Base-by-base conservation (phyloP, 768 basidiomycete species). In the Inosperma sp. region DNA sequence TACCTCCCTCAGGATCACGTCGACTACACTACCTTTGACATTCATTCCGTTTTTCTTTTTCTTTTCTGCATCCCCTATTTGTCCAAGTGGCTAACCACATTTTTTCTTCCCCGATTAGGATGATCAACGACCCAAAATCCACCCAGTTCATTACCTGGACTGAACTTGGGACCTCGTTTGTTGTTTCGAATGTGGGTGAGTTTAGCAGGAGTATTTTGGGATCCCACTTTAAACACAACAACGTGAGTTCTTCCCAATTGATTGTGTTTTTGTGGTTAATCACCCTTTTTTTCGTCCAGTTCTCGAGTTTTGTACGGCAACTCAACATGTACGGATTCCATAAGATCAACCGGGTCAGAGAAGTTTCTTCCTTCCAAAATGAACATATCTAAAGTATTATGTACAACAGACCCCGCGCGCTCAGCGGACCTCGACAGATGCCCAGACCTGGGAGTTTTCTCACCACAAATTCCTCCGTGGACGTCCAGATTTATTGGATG, bases 271-370 rank as follows among this genome's bases (percentile, higher is more conserved):
- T 45, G 29, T 16, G 36, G 33, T 30, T 39, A 31, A 30, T 22
- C 19, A 17, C 25, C 19, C 19, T 29, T 22, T 7, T 27, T 30
- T 19, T 13, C 35, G 25, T 37, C n/a, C 62, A 95, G 84, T 95
- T 96, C 66, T 91, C 89, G 10, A 90, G 88, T 62, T 95, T 96
- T 65, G 91, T 94, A 48, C 83, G 93, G 57, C 93, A 95, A 64
- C 78, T 94, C 56, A 94, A 95, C 76, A 94, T 94, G 89, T 95
- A 93, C 62, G 92, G 91, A 22, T 95, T 94, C 68, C 90, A 92
- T 72, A 94, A 94, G 71, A 90, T 90, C 69, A 92, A 92, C 66
- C 78, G 89, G 69, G 86, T 88, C n/a, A n/a, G n/a, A n/a, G n/a
- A n/a, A n/a, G n/a, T n/a, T n/a, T n/a, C n/a, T n/a, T n/a, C n/a